Base-by-base conservation (phyloP, 2,329 filamentous ascomycete species). In the Aspergillus unguis region DNA sequence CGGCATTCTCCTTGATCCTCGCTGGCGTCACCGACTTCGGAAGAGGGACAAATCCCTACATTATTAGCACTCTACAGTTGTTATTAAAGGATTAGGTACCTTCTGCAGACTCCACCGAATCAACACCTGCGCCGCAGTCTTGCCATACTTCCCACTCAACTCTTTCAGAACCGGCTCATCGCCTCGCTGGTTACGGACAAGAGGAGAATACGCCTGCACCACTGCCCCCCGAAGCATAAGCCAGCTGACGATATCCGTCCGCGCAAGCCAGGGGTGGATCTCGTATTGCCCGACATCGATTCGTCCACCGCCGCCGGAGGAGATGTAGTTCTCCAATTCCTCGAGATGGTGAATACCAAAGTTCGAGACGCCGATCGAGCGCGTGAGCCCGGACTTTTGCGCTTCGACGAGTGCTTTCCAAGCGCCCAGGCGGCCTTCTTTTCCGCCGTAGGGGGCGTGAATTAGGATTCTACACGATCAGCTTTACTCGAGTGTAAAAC, bases 271-370 rank as follows among this genome's bases (percentile, higher is more conserved):
- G 1, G 92, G 92, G 71, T 96, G 92, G 8, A 96, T 75, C 73
- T 96, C 92, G 72, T 87, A 90, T 72, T 96, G 92, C 37, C 90
- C 91, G 35, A 96, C 87, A 55, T 85, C 87, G 64, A 96, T 80
- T 37, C 89, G 76, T 26, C 89, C 89, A 3, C 80, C 82, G 7
- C 67, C 66, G 28, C 60, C 61, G 55, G 68, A 65, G 26, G 45
- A 33, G 52, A 71, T 74, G 53, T 74, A 73, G 45, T 62, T 65
- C 49, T 74, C 70, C 36, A 74, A 55, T 52, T 74, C 71, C 17
- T 74, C 63, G 2, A 74, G 66, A 35, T 74, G 71, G 53, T 68
- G 64, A n/a, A 74, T 63, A 9, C 64, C 64, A 48, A 66, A 74
- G 58, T 74, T 74, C 25, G 71, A 74, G 7, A 74, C 70, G 10